Evolutionary conservation across 176 grass and related monocot species (phyloP).

Genomic region (Oryza glaberrima): DNA sequence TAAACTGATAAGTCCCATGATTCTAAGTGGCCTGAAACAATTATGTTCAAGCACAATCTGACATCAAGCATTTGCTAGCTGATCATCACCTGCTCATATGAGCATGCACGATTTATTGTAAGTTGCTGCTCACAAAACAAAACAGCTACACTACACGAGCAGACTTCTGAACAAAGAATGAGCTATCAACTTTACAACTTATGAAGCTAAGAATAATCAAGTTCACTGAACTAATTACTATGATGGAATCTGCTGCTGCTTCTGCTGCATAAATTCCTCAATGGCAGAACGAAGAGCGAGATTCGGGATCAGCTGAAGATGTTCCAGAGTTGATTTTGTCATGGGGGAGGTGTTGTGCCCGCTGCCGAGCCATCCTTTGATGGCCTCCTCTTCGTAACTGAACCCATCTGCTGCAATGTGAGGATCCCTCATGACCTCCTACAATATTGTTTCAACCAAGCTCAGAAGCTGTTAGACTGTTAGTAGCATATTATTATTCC

Average conservation of each 20-base stretch:
- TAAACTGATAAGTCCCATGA: background rate
- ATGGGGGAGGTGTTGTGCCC: constrained; percentile 66
- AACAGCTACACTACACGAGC: background rate
- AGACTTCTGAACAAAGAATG: constrained; percentile 8
- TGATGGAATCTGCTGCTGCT: constrained; percentile 8
- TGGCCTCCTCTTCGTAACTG: constrained; percentile 75
- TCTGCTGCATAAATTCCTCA: constrained; percentile 44
- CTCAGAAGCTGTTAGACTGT: background rate
- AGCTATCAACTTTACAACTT: background rate
- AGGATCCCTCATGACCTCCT: constrained; percentile 90
- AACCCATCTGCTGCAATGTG: constrained; percentile 72
- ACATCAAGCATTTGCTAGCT: background rate
- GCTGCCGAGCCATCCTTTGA: constrained; percentile 74
- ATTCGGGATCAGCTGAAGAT: constrained; percentile 60
- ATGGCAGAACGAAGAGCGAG: constrained; percentile 67
- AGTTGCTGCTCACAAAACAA: background rate
- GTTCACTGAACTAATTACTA: background rate
- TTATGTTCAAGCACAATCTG: constrained; percentile 9
- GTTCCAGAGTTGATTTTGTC: constrained; percentile 60
- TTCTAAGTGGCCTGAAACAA: background rate
- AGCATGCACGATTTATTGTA: background rate
- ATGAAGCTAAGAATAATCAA: background rate
- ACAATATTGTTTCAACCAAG: constrained; percentile 19
- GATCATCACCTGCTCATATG: background rate
- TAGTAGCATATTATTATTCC: background rate